Base-by-base conservation (phyloP, 345 rosid genomes). In the Cochlearia excelsa region DNA sequence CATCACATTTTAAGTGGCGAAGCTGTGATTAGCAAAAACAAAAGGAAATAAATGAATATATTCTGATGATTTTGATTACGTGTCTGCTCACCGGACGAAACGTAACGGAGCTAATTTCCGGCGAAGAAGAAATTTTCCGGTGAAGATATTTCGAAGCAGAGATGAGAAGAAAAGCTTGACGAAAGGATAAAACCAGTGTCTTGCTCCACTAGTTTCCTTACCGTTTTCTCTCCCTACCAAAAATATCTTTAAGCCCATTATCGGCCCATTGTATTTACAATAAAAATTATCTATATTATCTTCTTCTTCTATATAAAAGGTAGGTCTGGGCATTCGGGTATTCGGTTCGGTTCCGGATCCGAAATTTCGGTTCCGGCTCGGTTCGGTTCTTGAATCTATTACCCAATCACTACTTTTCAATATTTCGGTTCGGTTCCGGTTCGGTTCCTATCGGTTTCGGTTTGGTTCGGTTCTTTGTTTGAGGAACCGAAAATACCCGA, bases 141-240 rank as follows among this genome's bases (percentile, higher is more conserved):
- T 31, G 51, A 34, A 42, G 23, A 23, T 3, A 4, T 4, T 1
- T 38, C 11, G 1, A 28, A 40, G 3, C 3, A 29, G 6, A 3
- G 2, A 7, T 23, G 46, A 3, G 10, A 44, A 30, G 38, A 33
- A 33, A 33, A 27, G 1, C 5, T 48, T 11, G 58, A 11, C 35
- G 63, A 69, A 3, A 49, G 74, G 74, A 70, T 70, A 70, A 70
- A 61, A 46, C 26, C 16, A 42, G 68, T 9, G 46, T 23, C 60
- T 59, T 42, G 29, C 47, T 51, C 61, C 63, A 43, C 71, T 35
- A 43, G 23, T 8, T 38, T 48, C 51, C 29, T 33, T 23, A 4
- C 45, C 48, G 37, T 31, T 54, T 61, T 27, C 6, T 1, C 10
- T 44, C 6, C 61, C 45, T 34, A 30, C 61, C 38, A 34, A 68